Percentiles rank a stretch among this genome's conserved stretches.
phyloP scores from a whole-genome alignment of 345 rosid genomes.

The Punica granatum region DNA sequence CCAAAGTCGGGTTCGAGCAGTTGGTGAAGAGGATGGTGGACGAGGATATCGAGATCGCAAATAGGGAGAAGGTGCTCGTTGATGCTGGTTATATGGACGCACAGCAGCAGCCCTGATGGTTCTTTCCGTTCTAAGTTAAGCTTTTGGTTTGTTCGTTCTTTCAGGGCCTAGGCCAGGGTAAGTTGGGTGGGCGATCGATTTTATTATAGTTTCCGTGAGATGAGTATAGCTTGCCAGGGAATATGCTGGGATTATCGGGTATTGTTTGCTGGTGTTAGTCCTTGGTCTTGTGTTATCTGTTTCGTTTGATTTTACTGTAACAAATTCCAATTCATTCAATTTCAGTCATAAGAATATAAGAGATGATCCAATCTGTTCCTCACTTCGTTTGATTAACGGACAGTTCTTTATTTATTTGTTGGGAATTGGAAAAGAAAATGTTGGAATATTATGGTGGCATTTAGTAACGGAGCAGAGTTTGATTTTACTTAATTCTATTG shows the following conservation, averaged over 20 bases:
- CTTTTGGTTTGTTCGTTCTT: neutral
- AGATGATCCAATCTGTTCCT: neutral
- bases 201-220: neutral
- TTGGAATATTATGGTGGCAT: too few relatives aligned
- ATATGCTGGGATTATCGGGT: neutral
- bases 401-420: too few relatives aligned
- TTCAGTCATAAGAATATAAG: neutral
- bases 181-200: neutral
- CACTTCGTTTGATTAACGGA: too few relatives aligned
- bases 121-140: neutral
- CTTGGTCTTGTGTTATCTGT: neutral
- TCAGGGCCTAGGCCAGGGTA: neutral
- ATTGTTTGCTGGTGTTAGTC: neutral
- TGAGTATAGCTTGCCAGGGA: neutral
- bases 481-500: too few relatives aligned
- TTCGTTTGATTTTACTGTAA: neutral
- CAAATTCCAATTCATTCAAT: constrained; percentile 1
- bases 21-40: constrained; percentile 94
- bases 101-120: constrained; percentile 59
- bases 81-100: constrained; percentile 89
- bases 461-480: too few relatives aligned
- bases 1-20: constrained; percentile 68
- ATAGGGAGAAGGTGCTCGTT: constrained; percentile 88
- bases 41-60: constrained; percentile 70
- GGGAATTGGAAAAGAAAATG: too few relatives aligned